These are phyloP conservation scores for Herpotrichia juniperi DNA, from an alignment of 2,329 filamentous ascomycete genomes.

Conservation along the genomic window DNA sequence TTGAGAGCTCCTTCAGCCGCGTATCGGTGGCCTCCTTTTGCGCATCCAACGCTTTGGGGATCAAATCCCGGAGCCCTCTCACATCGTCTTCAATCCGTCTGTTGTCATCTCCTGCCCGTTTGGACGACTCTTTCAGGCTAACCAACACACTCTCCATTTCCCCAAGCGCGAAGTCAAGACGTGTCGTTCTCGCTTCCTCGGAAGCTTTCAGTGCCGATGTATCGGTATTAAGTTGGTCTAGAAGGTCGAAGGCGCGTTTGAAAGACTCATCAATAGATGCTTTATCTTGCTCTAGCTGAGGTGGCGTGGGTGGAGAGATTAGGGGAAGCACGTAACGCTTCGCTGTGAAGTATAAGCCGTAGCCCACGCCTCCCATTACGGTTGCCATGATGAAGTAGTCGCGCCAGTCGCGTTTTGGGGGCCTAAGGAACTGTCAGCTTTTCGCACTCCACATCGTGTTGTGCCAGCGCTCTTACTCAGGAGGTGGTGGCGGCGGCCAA, in stretches of 20 bases:
- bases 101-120: constrained; percentile 84
- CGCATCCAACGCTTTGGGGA: constrained; percentile 86
- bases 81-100: constrained; percentile 87
- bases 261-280: constrained; percentile 91
- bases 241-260: constrained; percentile 84
- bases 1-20: constrained; percentile 81
- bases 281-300: constrained; percentile 94
- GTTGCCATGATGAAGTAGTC: constrained; percentile 99
- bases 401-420: constrained; percentile 88
- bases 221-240: constrained; percentile 91
- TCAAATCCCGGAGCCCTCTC: constrained; percentile 77
- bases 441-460: background rate
- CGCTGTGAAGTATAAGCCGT: constrained; percentile 85
- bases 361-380: constrained; percentile 85
- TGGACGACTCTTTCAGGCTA: constrained; percentile 81
- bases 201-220: constrained; percentile 86
- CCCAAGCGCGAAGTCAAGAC: constrained; percentile 78
- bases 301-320: constrained; percentile 90
- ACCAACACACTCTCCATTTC: constrained; percentile 85
- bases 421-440: constrained; percentile 31
- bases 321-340: constrained; percentile 90
- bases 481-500: constrained; percentile 61
- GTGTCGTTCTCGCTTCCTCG: constrained; percentile 82
- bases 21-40: constrained; percentile 85
- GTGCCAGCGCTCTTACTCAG: constrained; percentile 51